Evolutionary conservation across 768 basidiomycete genomes (phyloP).

Genomic region (Hericium alpestre): DNA sequence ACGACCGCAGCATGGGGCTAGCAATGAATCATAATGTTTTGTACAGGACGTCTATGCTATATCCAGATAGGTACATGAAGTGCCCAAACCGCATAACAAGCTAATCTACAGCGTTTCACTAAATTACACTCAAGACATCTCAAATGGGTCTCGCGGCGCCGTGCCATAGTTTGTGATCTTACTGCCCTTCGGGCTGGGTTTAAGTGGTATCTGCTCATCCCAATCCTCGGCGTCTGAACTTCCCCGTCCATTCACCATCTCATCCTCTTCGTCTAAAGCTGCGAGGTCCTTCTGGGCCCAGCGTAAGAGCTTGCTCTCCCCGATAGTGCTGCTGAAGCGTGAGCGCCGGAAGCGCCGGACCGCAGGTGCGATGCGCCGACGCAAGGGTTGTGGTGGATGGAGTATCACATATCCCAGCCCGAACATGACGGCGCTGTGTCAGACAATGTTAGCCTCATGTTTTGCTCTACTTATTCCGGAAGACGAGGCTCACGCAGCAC

Average conservation of each 20-base stretch:
- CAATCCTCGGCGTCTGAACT: not conserved
- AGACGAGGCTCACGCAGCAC: conserved; percentile 3
- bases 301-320: conserved; percentile 5
- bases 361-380: not conserved
- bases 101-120: not conserved
- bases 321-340: conserved; percentile 2
- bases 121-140: not conserved
- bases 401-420: conserved; percentile 3
- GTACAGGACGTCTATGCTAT: not conserved
- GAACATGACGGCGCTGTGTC: not conserved
- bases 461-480: not conserved
- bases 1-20: conserved; percentile 54
- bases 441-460: not conserved
- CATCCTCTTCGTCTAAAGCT: conserved; percentile 9
- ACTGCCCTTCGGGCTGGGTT: conserved; percentile 1
- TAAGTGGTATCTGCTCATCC: conserved; percentile 11
- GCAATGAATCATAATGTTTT: conserved; percentile 1
- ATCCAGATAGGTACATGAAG: not conserved
- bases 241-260: conserved; percentile 12
- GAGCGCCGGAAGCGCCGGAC: conserved; percentile 1
- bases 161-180: conserved; percentile 8
- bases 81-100: not conserved
- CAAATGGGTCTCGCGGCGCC: not conserved
- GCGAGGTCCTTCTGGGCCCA: conserved; percentile 12
- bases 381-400: conserved; percentile 2